These are phyloP conservation scores for Kazachstania taianensis DNA, from an alignment of 805 yeast genomes.

Conservation along the genomic window DNA sequence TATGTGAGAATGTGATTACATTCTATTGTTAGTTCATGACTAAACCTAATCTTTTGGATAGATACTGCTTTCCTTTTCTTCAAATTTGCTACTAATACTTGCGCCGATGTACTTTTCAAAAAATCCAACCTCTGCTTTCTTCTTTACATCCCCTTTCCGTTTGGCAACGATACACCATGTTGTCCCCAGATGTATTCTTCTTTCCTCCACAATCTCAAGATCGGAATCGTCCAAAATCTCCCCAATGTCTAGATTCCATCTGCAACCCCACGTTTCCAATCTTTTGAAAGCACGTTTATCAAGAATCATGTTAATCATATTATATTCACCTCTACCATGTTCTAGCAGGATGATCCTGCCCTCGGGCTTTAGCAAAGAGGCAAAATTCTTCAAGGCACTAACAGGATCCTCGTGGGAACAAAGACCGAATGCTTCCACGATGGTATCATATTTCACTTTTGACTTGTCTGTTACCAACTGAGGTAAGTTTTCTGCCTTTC, in stretches of 20 bases:
- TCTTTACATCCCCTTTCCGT: conserved; percentile 53
- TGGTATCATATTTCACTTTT: conserved; percentile 71
- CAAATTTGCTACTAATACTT: conserved; percentile 24
- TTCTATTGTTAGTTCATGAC: too few species aligned
- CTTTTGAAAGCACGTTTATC: conserved; percentile 78
- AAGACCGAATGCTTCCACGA: conserved; percentile 87
- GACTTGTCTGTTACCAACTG: conserved; percentile 36
- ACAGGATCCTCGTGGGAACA: conserved; percentile 96
- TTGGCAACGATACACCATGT: conserved; percentile 80
- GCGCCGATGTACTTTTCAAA: conserved; percentile 40
- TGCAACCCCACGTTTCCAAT: conserved; percentile 88
- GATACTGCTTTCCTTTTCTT: conserved; percentile 1
- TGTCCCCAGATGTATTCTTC: conserved; percentile 81
- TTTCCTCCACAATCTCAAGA: conserved; percentile 68
- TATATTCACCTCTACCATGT: conserved; percentile 83
- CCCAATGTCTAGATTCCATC: conserved; percentile 94
- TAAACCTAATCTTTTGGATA: conserved; percentile 3
- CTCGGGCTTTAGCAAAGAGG: conserved; percentile 65
- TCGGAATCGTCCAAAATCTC: conserved; percentile 78
- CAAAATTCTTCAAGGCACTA: conserved; percentile 65
- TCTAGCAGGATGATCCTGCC: conserved; percentile 83
- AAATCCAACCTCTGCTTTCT: conserved; percentile 37
- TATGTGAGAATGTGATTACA: not conserved
- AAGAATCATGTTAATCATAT: conserved; percentile 64
- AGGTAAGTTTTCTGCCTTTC: conserved; percentile 74